Evolutionary conservation across 768 basidiomycete genomes (phyloP).

Genomic region (Russula olivacea): DNA sequence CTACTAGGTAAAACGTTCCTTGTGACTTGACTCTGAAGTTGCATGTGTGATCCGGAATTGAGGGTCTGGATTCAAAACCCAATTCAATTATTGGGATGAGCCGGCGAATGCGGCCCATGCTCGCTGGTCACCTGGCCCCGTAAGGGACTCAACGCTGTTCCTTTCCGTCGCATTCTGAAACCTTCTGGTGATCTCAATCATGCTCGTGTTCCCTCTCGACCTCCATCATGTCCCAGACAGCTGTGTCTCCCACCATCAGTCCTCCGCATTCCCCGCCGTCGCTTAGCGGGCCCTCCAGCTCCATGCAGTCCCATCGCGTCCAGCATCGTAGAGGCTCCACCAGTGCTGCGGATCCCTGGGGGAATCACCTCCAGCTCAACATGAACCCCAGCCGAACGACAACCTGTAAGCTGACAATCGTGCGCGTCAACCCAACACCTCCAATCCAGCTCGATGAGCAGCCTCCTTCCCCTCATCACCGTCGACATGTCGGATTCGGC

Average conservation of each 20-base stretch:
- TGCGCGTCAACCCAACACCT: constrained; percentile 46
- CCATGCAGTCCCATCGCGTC: constrained; percentile 34
- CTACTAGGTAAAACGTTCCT: constrained; percentile 1
- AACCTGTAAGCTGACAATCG: constrained; percentile 66
- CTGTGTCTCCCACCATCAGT: constrained; percentile 1
- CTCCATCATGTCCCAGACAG: constrained; percentile 21
- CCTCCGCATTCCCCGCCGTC: constrained; percentile 12
- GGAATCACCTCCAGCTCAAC: constrained; percentile 47
- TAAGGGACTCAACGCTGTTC: neutral
- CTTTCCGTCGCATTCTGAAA: neutral
- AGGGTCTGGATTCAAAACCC: neutral
- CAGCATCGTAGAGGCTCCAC: constrained; percentile 60
- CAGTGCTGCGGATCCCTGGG: constrained; percentile 64
- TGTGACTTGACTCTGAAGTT: neutral
- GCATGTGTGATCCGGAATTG: neutral
- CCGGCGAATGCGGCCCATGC: no score
- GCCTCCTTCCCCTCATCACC: constrained; percentile 33
- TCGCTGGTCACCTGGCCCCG: neutral
- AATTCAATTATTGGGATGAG: neutral
- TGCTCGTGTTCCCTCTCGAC: constrained; percentile 14
- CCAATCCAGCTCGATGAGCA: constrained; percentile 33
- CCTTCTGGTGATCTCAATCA: neutral
- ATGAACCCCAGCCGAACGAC: constrained; percentile 49
- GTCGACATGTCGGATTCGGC: constrained; percentile 27
- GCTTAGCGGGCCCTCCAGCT: constrained; percentile 14